These are phyloP conservation scores for Rhizopogon vulgaris DNA, from an alignment of 768 basidiomycete species.

Conservation along the genomic window DNA sequence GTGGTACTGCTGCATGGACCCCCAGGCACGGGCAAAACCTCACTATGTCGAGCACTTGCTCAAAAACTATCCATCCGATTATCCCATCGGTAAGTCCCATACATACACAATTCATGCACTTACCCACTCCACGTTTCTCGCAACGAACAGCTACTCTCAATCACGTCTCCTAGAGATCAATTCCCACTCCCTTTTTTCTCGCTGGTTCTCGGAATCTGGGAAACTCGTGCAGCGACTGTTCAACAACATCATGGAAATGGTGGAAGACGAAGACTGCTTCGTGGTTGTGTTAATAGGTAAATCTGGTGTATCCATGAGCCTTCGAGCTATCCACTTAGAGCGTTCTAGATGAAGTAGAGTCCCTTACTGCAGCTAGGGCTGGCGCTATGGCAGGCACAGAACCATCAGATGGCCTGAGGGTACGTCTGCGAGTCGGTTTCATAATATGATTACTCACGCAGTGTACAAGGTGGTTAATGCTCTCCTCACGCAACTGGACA, in stretches of 20 bases:
- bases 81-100: conserved; percentile 58
- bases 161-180: conserved; percentile 94
- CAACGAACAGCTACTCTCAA: conserved; percentile 62
- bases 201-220: conserved; percentile 99
- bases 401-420: conserved; percentile 89
- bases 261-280: conserved; percentile 87
- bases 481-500: conserved; percentile 93
- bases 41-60: conserved; percentile 87
- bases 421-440: conserved; percentile 27
- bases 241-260: conserved; percentile 80
- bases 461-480: conserved; percentile 86
- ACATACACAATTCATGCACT: conserved; percentile 1
- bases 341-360: conserved; percentile 87
- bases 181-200: conserved; percentile 95
- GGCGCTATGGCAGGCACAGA: conserved; percentile 95
- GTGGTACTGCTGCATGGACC: conserved; percentile 94
- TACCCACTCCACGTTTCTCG: conserved; percentile 1
- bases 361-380: conserved; percentile 88
- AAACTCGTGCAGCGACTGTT: conserved; percentile 96
- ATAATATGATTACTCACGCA: background rate
- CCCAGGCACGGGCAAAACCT: conserved; percentile 97
- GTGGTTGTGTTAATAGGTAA: conserved; percentile 91
- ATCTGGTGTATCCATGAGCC: conserved; percentile 1
- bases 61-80: conserved; percentile 93
- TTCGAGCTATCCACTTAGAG: conserved; percentile 1